phyloP scores from a whole-genome alignment of 225 moss, liverwort and hornwort species.

The Anthoceros angustus region DNA sequence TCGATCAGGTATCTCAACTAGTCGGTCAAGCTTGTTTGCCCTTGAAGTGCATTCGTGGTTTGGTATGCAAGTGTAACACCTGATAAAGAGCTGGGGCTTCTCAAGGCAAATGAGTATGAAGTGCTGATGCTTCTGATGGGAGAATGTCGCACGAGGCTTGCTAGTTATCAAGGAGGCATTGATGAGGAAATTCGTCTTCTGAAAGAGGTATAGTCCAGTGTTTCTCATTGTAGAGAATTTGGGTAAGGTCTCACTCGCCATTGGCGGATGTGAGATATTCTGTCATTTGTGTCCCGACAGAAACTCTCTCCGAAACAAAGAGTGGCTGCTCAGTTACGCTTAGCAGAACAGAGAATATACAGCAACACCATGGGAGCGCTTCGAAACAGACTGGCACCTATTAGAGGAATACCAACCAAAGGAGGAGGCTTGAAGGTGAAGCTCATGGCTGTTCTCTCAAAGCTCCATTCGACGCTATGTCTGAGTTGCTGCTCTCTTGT shows the following conservation, averaged over 20 bases:
- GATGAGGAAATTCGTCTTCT: constrained; percentile 82
- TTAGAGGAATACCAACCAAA: constrained; percentile 82
- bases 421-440: constrained; percentile 80
- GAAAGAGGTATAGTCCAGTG: constrained; percentile 16
- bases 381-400: constrained; percentile 75
- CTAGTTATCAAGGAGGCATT: constrained; percentile 54
- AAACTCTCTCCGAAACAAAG: constrained; percentile 44
- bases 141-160: constrained; percentile 77
- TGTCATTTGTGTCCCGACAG: constrained; percentile 11
- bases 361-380: constrained; percentile 80
- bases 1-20: constrained; percentile 53
- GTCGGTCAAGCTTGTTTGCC: background rate
- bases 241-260: background rate
- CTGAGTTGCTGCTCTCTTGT: background rate
- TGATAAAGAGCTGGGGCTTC: background rate
- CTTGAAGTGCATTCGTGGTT: background rate
- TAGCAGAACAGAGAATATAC: constrained; percentile 70
- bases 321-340: constrained; percentile 66
- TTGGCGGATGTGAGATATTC: background rate
- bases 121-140: constrained; percentile 93
- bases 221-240: background rate
- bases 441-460: background rate
- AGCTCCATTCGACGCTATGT: background rate
- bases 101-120: constrained; percentile 89
- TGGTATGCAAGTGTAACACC: too few relatives aligned